Conservation (phyloP, 805 yeast genomes). For the Hanseniaspora guilliermondii region DNA sequence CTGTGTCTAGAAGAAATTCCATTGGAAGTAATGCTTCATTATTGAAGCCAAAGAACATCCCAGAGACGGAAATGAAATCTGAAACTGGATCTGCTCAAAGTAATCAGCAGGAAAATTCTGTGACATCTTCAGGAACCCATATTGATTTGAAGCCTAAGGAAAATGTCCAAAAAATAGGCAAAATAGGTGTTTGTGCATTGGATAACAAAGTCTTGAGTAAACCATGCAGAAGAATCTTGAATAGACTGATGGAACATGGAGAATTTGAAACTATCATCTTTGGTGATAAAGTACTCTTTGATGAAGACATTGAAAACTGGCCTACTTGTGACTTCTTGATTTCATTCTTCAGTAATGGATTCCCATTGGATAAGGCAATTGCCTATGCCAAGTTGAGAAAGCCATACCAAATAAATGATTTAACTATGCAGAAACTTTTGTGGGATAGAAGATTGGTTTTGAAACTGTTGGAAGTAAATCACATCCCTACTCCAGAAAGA, state of each 20-base stretch:
- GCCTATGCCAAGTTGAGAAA: constrained; percentile 76
- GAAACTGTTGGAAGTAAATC: constrained; percentile 58
- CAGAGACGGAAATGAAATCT: background rate
- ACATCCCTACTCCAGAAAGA: constrained; percentile 84
- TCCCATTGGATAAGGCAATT: constrained; percentile 92
- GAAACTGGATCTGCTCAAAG: background rate
- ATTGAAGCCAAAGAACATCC: background rate
- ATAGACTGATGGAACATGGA: constrained; percentile 77
- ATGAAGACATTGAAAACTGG: constrained; percentile 91
- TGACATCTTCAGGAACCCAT: background rate
- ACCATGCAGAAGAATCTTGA: constrained; percentile 85
- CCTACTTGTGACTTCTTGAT: constrained; percentile 95
- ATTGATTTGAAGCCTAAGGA: constrained; percentile 29
- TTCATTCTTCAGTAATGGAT: constrained; percentile 88
- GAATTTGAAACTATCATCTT: constrained; percentile 94
- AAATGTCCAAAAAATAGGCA: constrained; percentile 47
- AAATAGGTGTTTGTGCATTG: constrained; percentile 98
- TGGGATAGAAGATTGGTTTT: constrained; percentile 95
- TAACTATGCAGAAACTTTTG: constrained; percentile 80
- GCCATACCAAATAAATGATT: constrained; percentile 80
- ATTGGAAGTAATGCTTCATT: constrained; percentile 16
- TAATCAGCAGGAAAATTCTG: background rate
- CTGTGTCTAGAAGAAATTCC: constrained; percentile 24
- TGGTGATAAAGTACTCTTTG: constrained; percentile 92
- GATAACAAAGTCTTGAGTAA: constrained; percentile 91